Conservation (phyloP, 208 protist genomes). For the Porcisia deanei region DNA sequence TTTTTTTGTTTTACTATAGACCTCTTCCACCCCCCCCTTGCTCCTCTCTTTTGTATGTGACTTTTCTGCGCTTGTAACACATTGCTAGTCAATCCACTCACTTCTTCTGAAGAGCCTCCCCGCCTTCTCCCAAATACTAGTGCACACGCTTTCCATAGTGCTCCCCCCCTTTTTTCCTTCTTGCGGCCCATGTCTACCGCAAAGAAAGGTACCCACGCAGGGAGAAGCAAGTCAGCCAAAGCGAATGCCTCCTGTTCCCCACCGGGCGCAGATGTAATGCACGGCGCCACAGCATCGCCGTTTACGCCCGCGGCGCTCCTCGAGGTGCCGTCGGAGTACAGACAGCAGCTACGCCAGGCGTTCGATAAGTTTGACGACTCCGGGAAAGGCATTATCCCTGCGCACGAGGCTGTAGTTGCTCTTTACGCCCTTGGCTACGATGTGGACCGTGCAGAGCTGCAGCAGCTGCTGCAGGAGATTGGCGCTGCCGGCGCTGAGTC, state of each 20-base stretch:
- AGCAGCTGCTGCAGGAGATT: conserved; percentile 75
- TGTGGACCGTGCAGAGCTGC: conserved; percentile 86
- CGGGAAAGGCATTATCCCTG: conserved; percentile 88
- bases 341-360: conserved; percentile 89
- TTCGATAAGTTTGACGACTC: conserved; percentile 97
- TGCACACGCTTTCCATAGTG: background rate
- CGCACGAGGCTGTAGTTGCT: conserved; percentile 91
- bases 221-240: conserved; percentile 10
- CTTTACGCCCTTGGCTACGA: conserved; percentile 95
- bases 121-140: background rate
- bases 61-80: background rate
- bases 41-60: background rate
- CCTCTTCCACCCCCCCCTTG: background rate
- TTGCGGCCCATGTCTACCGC: conserved; percentile 1
- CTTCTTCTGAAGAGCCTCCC: background rate
- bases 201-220: background rate
- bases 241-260: background rate
- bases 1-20: background rate
- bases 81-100: background rate
- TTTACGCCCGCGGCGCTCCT: conserved; percentile 51
- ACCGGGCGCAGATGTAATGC: conserved; percentile 9
- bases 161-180: background rate
- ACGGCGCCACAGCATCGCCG: conserved; percentile 1
- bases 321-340: conserved; percentile 72
- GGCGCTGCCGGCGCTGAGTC: conserved; percentile 47